These are phyloP conservation scores for Glaciozyma antarctica DNA, from an alignment of 768 basidiomycete genomes.

Conservation along the genomic window DNA sequence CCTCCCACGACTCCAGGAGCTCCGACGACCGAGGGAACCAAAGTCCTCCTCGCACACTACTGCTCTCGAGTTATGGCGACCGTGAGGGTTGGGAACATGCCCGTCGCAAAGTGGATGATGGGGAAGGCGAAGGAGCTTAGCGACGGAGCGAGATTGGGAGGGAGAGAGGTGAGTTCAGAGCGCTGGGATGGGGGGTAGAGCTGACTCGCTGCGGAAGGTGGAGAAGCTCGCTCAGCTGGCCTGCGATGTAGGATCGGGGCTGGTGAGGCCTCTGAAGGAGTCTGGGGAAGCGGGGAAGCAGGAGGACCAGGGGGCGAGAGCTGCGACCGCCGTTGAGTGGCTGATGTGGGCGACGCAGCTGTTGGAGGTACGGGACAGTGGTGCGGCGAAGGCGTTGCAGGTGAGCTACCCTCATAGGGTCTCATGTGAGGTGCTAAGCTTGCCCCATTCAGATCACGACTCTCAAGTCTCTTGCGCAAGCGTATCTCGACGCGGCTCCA, in stretches of 20 bases:
- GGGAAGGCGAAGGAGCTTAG: constrained; percentile 1
- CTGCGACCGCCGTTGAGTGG: not conserved
- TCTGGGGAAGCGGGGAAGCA: not conserved
- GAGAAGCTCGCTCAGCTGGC: not conserved
- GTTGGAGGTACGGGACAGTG: not conserved
- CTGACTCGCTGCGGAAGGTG: not conserved
- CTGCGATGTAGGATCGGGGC: not conserved
- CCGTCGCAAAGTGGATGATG: not conserved
- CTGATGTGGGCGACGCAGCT: not conserved
- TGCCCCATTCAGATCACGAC: not conserved
- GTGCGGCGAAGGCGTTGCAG: not conserved
- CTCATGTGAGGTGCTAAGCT: not conserved
- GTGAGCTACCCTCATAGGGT: not conserved
- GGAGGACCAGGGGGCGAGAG: not conserved
- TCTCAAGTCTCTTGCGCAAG: not conserved
- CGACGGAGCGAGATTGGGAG: not conserved
- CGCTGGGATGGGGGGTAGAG: not conserved
- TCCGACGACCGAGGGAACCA: not conserved
- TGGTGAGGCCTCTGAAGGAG: not conserved
- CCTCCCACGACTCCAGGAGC: not conserved
- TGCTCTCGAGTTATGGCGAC: constrained; percentile 10
- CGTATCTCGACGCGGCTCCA: not conserved
- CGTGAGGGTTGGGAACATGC: too few relatives aligned
- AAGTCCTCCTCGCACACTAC: constrained; percentile 3
- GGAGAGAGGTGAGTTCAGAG: not conserved